Base-by-base conservation (phyloP, 2,329 filamentous ascomycete genomes). In the Passalora sequoiae region DNA sequence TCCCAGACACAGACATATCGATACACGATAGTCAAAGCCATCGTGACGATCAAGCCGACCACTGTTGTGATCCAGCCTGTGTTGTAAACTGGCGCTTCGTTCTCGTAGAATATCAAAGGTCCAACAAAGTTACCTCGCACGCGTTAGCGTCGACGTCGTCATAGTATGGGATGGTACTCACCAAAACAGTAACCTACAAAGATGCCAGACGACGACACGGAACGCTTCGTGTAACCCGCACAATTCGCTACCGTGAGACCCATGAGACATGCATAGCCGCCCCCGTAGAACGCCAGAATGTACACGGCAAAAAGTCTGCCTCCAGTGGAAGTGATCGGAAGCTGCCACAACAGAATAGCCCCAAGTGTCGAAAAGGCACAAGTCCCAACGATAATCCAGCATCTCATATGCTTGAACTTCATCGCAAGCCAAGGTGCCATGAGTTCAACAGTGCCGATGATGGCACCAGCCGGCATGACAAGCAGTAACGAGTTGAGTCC, bases 121-220 rank as follows among this genome's bases (percentile, higher is more conserved):
- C 69, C 69, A n/a, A 70, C 65, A 27, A 73, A 69, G 50, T 71
- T 72, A 8, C 61, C 60, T 10, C 3, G 9, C 20, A 19, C 13
- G 29, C 32, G 50, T 44, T 22, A 52, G 17, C 16, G 7, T 21
- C 30, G 19, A 38, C 8, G 2, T 22, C 20, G n/a, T n/a, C n/a
- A n/a, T 9, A 32, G 21, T 16, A 13, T 15, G 8, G 7, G 13
- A 2, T n/a, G 13, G 46, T 44, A 46, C 69, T n/a, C n/a, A n/a
- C 69, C 71, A 6, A 75, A 59, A 50, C 73, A 76, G 50, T 75
- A 76, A 1, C 72, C 73, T 15, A 75, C 67, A 38, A 72, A 76
- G 4, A 75, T 61, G 0, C 72, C 72, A 2, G 71, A 72, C 1
- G 70, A 71, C 1, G 68, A 68, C 1, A 75, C 60, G 1, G 69